Evolutionary conservation across 192 early-diverging fungal genomes (phyloP), one percentile per base, ranked within the genome.

Genomic region (Coemansia sp.): DNA sequence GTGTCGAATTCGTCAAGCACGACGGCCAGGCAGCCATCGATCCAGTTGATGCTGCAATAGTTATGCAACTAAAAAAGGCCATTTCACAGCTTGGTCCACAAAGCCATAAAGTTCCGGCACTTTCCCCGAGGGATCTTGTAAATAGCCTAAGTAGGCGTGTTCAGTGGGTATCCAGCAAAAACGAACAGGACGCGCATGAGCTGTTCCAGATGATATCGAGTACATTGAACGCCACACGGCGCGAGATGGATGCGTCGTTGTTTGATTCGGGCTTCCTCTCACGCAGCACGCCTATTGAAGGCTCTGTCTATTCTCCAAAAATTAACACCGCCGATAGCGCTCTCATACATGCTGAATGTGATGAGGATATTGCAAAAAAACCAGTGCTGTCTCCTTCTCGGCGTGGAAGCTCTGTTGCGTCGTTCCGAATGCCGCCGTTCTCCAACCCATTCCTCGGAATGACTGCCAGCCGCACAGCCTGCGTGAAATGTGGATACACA

Each of bases 401-500:
- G 13, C 64, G 56, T 13, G 45, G 56, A 40, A 66, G 64, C 43
- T 48, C 64, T 34, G 39, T 59, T 0, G 61, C 61, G 0, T 37
- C 59, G 23, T 68, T 39, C 13, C 48, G 67, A 12, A 68, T 68
- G 67, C 67, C 72, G 31, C 72, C 61, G 13, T 63, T 68, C 16
- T 43, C 61, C n/a, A 84, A 80, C 60, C 82, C 82, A 3, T 45
- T 84, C 33, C 46, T 74, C 25, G 82, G 82, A 12, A 79, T 92
- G 61, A 85, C 88, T 1, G 90, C 90, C 15, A 90, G 87, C 28
- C 84, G 87, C 37, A 86, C 88, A 15, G 85, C 86, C 7, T 91
- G 90, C 66, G 75, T 87, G 18, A 86, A 87, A 21, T 91, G 90
- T 49, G 87, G 85, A 15, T 88, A 91, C 49, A 90, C 87, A 1